Conservation (phyloP, 495 filamentous ascomycete species). For the Neurospora cerealis region DNA sequence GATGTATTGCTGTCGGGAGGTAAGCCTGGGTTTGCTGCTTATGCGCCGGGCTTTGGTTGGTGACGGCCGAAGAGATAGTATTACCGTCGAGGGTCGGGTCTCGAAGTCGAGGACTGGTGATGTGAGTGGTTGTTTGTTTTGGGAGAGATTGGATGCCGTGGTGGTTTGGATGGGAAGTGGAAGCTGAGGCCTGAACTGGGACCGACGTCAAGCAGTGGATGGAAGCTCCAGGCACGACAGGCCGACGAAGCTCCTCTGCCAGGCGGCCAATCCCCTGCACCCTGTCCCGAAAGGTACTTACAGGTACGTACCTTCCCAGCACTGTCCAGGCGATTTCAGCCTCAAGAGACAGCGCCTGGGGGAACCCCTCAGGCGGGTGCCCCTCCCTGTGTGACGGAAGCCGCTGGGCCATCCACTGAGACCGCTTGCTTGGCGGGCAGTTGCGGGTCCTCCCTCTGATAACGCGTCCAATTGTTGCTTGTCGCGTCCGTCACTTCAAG, state of each 20-base stretch:
- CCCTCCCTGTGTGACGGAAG: not conserved
- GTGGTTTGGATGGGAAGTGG: no score
- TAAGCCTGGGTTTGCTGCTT: not conserved
- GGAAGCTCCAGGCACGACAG: conserved; percentile 25
- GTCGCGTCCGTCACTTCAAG: not conserved
- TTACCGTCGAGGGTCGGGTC: conserved; percentile 1
- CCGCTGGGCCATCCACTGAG: not conserved
- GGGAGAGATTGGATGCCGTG: not conserved
- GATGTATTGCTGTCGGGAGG: not conserved
- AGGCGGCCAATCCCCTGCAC: conserved; percentile 11
- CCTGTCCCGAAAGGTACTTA: conserved; percentile 6
- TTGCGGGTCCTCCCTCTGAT: not conserved
- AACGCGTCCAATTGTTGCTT: not conserved
- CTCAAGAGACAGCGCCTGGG: not conserved
- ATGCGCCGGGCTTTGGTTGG: not conserved
- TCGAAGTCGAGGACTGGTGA: not conserved
- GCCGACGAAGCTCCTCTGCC: conserved; percentile 20
- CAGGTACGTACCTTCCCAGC: conserved; percentile 10
- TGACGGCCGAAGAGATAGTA: conserved; percentile 10
- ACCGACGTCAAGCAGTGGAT: not conserved
- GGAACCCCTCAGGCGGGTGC: not conserved
- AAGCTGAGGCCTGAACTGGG: conserved; percentile 23
- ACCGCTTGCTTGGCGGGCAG: not conserved
- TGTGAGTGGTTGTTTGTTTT: conserved; percentile 1
- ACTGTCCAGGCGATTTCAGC: not conserved